phyloP scores from a whole-genome alignment of 176 grass and related monocot genomes.

The Chrysopogon serrulatus region DNA sequence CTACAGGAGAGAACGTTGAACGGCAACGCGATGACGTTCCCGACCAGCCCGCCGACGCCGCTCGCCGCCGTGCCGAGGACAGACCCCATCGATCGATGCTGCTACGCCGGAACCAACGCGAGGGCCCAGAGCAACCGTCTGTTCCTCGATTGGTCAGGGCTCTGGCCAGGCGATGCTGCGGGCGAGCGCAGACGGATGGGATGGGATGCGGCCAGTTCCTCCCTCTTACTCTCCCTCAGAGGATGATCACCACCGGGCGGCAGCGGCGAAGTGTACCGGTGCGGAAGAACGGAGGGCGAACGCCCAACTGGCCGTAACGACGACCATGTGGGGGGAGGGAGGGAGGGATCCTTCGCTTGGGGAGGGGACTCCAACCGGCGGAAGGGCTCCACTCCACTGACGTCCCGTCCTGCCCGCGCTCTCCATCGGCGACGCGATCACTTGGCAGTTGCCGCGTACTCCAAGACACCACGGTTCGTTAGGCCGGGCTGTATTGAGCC shows the following conservation, averaged over 20 bases:
- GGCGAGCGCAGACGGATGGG: not conserved
- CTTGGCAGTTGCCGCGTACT: not conserved
- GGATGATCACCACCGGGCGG: too few relatives aligned
- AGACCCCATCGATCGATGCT: not conserved
- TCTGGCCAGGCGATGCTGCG: not conserved
- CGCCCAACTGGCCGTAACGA: not conserved
- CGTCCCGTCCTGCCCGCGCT: too few relatives aligned
- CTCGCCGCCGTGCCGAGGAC: constrained; percentile 11
- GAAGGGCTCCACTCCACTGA: too few relatives aligned
- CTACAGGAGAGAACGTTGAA: not conserved
- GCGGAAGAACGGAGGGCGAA: too few relatives aligned
- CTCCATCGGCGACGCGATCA: too few relatives aligned
- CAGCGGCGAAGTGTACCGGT: too few relatives aligned
- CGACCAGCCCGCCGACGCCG: not conserved
- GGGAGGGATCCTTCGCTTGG: too few relatives aligned
- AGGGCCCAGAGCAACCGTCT: not conserved
- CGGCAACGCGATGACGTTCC: not conserved
- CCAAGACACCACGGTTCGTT: not conserved
- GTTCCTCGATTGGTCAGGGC: not conserved
- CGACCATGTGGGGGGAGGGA: too few relatives aligned
- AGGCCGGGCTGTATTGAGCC: not conserved
- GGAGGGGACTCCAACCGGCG: not conserved
- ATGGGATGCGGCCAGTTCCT: not conserved
- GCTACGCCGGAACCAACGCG: not conserved
- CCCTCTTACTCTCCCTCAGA: not conserved